phyloP scores from a whole-genome alignment of 805 yeast genomes.

The Nakazawaea sp. region DNA sequence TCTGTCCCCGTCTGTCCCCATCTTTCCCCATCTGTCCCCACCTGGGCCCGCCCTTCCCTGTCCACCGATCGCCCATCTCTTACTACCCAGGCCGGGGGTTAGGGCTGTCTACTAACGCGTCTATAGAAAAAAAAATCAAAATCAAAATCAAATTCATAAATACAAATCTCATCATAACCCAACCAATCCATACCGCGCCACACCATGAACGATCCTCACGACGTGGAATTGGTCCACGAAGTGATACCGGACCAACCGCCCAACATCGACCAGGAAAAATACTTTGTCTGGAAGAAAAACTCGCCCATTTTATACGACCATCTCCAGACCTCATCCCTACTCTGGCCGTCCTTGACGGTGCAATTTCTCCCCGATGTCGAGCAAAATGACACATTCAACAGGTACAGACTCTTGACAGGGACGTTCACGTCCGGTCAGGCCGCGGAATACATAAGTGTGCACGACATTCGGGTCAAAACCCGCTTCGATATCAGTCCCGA shows the following conservation, averaged over 20 bases:
- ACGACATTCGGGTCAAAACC: constrained; percentile 23
- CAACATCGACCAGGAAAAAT: constrained; percentile 9
- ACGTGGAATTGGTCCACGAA: background rate
- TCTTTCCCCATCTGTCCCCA: no score
- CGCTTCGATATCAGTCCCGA: constrained; percentile 19
- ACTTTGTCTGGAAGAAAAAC: constrained; percentile 50
- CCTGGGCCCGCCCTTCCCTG: no score
- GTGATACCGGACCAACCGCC: no score
- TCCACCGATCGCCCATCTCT: no score
- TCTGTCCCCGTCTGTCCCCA: no score
- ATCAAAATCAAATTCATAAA: background rate
- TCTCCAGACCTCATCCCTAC: constrained; percentile 42
- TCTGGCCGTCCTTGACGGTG: constrained; percentile 59
- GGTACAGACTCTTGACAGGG: constrained; percentile 48
- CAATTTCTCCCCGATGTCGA: constrained; percentile 59
- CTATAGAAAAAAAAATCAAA: no score
- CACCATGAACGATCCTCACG: no score
- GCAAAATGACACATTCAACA: constrained; percentile 8
- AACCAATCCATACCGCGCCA: background rate
- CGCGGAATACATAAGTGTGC: constrained; percentile 39
- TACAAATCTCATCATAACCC: background rate
- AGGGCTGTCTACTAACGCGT: no score
- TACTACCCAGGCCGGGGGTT: no score
- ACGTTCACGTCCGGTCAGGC: constrained; percentile 57
- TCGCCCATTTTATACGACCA: constrained; percentile 48